Evolutionary conservation across 2,329 filamentous ascomycete species (phyloP), one percentile per base, ranked within the genome.

Genomic region (Penicillium sp.): DNA sequence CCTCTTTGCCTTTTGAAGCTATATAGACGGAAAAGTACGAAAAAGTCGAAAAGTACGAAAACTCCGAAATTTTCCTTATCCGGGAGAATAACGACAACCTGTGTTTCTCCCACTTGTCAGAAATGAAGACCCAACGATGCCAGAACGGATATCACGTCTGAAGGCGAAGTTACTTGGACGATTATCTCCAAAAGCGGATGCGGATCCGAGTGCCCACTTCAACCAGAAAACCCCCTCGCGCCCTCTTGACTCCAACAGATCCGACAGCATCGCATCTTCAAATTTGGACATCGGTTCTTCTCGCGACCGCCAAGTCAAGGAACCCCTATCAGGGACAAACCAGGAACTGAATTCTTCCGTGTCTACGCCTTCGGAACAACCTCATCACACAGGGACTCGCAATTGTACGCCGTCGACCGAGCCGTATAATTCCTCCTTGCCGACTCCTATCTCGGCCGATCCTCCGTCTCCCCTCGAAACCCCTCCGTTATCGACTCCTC

Each of bases 131-230:
- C 45, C 63, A 70, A 70, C 55, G 44, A 71, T 71, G 69, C 61
- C 67, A 34, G 69, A 72, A 58, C 61, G 60, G 44, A 64, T 71
- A 34, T 72, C 71, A 61, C 67, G 68, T 61, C 64, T 71, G 52
- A 71, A 71, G 59, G 65, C 68, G 37, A 72, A 70, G 59, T 65
- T 74, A 55, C 62, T 73, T 56, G 69, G 71, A 54, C 70, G 70
- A 67, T 70, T 71, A 58, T 72, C 72, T 55, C 60, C 62, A 51
- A 63, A 66, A 65, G 54, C 59, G 63, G 64, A 60, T 57, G 62
- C 66, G 64, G 67, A 64, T 46, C 62, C 58, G 57, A 56, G 60
- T 56, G 57, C 52, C 63, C 60, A 62, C 67, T 60, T 51, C 59
- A 61, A 56, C 49, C 52, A 50, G 60, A 60, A 61, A 52, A 55